Evolutionary conservation across 164 flowering plant species (phyloP).

Genomic region (Amborella trichopoda): DNA sequence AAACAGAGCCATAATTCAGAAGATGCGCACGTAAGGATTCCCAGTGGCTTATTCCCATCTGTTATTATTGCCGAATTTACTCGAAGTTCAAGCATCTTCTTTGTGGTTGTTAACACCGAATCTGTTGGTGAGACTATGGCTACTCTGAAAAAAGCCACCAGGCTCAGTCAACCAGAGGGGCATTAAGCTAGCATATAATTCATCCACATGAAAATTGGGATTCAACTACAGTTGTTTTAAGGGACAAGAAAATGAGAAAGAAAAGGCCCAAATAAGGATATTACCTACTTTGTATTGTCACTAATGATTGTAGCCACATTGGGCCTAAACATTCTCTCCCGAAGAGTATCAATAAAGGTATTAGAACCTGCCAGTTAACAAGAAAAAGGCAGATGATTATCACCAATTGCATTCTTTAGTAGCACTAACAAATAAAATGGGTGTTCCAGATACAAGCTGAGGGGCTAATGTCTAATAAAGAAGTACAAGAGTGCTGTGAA

Average conservation of each 20-base stretch:
- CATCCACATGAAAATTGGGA: not conserved
- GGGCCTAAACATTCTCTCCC: conserved; percentile 85
- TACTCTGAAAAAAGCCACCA: conserved; percentile 33
- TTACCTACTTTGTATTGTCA: conserved; percentile 99
- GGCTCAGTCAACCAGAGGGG: conserved; percentile 6
- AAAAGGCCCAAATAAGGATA: conserved; percentile 22
- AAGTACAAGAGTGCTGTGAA: not conserved
- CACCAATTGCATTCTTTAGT: not conserved
- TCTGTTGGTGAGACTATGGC: conserved; percentile 71
- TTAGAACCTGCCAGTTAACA: conserved; percentile 70
- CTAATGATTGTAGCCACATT: conserved; percentile 74
- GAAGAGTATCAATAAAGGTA: conserved; percentile 78
- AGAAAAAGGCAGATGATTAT: not conserved
- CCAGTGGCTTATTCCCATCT: conserved; percentile 69
- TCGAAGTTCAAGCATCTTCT: conserved; percentile 78
- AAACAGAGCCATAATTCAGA: not conserved
- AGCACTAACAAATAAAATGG: not conserved
- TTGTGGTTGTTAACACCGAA: conserved; percentile 60
- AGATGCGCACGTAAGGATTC: conserved; percentile 82
- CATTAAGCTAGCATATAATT: not conserved
- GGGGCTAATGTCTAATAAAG: not conserved
- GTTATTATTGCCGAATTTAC: conserved; percentile 62
- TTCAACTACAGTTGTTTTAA: not conserved
- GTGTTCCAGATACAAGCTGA: not conserved
- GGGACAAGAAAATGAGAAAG: not conserved